Percentiles rank a stretch among this genome's conserved stretches.
Conservation (phyloP, 306 rosid genomes). For the Prunus kanzakura region DNA sequence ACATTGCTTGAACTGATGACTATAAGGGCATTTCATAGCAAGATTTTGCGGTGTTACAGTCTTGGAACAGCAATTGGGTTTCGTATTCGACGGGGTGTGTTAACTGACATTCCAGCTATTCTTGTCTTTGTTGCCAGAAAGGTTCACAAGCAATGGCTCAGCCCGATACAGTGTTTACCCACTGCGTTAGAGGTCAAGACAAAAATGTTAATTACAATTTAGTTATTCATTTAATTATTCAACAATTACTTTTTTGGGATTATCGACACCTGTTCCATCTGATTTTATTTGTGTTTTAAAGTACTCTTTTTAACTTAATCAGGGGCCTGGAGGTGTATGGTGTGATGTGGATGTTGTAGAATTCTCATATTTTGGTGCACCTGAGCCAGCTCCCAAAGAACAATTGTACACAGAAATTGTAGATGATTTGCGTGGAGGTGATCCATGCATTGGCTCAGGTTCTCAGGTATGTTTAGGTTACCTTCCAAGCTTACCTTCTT, state of each 20-base stretch:
- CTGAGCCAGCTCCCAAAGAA: constrained; percentile 98
- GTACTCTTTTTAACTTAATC: constrained; percentile 21
- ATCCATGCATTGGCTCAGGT: constrained; percentile 90
- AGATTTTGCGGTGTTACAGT: constrained; percentile 96
- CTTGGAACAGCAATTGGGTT: constrained; percentile 98
- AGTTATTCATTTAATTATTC: constrained; percentile 14
- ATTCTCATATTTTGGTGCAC: constrained; percentile 96
- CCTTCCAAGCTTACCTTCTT: not conserved
- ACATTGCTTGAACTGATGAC: constrained; percentile 98
- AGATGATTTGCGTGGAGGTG: constrained; percentile 96
- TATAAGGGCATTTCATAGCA: constrained; percentile 98
- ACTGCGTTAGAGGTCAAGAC: constrained; percentile 83
- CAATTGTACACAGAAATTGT: constrained; percentile 87
- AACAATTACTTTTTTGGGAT: not conserved
- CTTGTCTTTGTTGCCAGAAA: constrained; percentile 97
- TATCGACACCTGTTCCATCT: not conserved
- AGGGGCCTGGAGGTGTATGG: constrained; percentile 99
- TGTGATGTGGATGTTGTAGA: constrained; percentile 99
- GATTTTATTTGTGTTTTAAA: not conserved
- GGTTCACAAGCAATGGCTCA: constrained; percentile 99
- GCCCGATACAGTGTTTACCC: constrained; percentile 93
- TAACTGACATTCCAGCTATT: constrained; percentile 95
- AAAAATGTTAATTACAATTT: constrained; percentile 7
- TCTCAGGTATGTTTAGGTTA: constrained; percentile 69
- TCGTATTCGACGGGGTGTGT: constrained; percentile 80